These are phyloP conservation scores for Sarocladium brachiariae DNA, from an alignment of 2,329 filamentous ascomycete genomes.

Conservation along the genomic window DNA sequence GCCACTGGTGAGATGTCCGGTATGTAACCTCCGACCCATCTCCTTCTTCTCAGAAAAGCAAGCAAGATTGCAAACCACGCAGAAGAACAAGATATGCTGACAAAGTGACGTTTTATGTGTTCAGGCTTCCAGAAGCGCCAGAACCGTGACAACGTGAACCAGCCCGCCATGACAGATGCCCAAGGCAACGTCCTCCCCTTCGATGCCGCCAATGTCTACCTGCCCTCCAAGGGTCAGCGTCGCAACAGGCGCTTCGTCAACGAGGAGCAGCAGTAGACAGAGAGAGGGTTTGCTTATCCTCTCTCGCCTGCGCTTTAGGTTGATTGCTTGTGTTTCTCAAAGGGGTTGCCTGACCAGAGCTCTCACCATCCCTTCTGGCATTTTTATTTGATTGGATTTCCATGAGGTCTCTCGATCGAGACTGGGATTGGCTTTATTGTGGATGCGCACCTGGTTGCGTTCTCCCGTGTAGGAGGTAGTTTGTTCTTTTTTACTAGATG, in stretches of 20 bases:
- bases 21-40: not conserved
- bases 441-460: not conserved
- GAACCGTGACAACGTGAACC: slow-evolving; percentile 23
- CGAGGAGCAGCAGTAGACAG: too few relatives aligned
- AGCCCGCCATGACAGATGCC: slow-evolving; percentile 38
- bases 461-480: not conserved
- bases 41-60: too few relatives aligned
- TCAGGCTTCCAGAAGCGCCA: slow-evolving; percentile 14
- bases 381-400: not conserved
- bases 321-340: not conserved
- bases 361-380: not conserved
- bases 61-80: too few relatives aligned
- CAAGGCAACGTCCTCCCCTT: slow-evolving; percentile 37
- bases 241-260: not conserved
- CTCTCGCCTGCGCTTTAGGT: too few relatives aligned
- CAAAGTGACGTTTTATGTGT: too few relatives aligned
- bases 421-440: too few relatives aligned
- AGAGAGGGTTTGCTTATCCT: too few relatives aligned
- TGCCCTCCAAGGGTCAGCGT: slow-evolving; percentile 11
- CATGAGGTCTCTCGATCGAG: too few relatives aligned
- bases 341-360: slow-evolving; percentile 1
- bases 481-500: slow-evolving; percentile 3
- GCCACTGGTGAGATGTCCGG: not conserved
- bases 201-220: slow-evolving; percentile 29
- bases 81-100: too few relatives aligned